phyloP scores from a whole-genome alignment of 2,329 filamentous ascomycete genomes.

The Penicillium sp. region DNA sequence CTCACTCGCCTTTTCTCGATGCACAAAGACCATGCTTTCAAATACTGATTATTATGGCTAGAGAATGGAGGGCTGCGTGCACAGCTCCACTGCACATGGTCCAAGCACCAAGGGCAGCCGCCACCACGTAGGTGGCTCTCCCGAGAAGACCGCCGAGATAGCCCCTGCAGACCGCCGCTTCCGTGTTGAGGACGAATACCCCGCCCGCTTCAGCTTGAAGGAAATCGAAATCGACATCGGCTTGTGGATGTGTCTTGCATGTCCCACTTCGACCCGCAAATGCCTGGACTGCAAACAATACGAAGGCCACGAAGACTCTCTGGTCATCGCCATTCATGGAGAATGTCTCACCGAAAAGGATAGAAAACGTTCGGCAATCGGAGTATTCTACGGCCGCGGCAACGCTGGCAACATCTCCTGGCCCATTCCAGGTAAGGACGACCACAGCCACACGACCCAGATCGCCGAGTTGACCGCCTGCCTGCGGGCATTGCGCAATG shows the following conservation, averaged over 20 bases:
- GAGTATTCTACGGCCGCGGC: conserved; percentile 15
- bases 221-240: conserved; percentile 12
- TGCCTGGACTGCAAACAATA: conserved; percentile 13
- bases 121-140: not conserved
- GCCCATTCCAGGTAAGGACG: conserved; percentile 5
- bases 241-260: conserved; percentile 13
- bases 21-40: not conserved
- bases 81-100: not conserved
- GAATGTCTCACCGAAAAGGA: not conserved
- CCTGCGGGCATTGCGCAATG: conserved; percentile 14
- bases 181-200: not conserved
- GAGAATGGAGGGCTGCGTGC: not conserved
- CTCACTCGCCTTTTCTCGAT: not conserved
- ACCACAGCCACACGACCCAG: conserved; percentile 19
- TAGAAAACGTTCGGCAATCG: conserved; percentile 7
- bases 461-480: conserved; percentile 22
- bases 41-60: not conserved
- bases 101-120: not conserved
- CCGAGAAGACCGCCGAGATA: not conserved
- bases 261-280: conserved; percentile 3
- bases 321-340: conserved; percentile 8
- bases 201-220: not conserved
- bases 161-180: not conserved
- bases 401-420: conserved; percentile 10
- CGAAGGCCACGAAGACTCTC: conserved; percentile 11